Evolutionary conservation across 2,329 filamentous ascomycete genomes (phyloP).

Genomic region (Fusarium penzigii): DNA sequence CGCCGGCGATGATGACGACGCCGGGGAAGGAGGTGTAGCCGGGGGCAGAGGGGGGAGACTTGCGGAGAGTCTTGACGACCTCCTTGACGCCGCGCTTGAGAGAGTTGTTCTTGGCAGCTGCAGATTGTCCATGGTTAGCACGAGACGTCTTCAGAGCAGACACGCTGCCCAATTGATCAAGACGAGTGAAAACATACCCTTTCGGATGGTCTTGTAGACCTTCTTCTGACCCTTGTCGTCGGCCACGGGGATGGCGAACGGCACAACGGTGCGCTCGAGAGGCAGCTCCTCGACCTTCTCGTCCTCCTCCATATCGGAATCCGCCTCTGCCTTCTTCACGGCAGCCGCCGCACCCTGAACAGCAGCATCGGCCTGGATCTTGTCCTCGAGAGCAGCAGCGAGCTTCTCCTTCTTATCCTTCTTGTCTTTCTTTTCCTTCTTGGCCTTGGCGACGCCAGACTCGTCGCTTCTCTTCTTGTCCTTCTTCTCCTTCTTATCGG

Average conservation of each 20-base stretch:
- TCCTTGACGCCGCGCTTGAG: conserved; percentile 99
- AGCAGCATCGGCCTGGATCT: conserved; percentile 58
- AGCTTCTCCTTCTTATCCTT: conserved; percentile 76
- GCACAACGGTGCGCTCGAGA: conserved; percentile 65
- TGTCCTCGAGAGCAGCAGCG: conserved; percentile 64
- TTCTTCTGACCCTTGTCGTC: conserved; percentile 75
- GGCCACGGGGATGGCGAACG: conserved; percentile 79
- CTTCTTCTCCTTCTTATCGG: conserved; percentile 57
- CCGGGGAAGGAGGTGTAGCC: conserved; percentile 64
- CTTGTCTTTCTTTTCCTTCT: conserved; percentile 66
- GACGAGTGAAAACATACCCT: conserved; percentile 44
- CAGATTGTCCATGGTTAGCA: not conserved
- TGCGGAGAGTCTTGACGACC: conserved; percentile 97
- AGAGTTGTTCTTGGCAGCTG: conserved; percentile 92
- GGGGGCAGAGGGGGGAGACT: conserved; percentile 73
- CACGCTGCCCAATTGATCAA: too few species aligned
- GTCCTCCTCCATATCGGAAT: conserved; percentile 48
- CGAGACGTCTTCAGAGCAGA: too few species aligned
- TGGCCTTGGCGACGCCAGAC: conserved; percentile 54
- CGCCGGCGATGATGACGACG: conserved; percentile 89
- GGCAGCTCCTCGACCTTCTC: conserved; percentile 43
- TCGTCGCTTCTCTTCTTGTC: conserved; percentile 61
- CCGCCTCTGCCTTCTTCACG: conserved; percentile 43
- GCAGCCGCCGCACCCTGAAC: conserved; percentile 41
- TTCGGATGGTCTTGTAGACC: conserved; percentile 57